Base-by-base conservation (phyloP, 2,329 filamentous ascomycete species). In the Sordariomycetes sp. region DNA sequence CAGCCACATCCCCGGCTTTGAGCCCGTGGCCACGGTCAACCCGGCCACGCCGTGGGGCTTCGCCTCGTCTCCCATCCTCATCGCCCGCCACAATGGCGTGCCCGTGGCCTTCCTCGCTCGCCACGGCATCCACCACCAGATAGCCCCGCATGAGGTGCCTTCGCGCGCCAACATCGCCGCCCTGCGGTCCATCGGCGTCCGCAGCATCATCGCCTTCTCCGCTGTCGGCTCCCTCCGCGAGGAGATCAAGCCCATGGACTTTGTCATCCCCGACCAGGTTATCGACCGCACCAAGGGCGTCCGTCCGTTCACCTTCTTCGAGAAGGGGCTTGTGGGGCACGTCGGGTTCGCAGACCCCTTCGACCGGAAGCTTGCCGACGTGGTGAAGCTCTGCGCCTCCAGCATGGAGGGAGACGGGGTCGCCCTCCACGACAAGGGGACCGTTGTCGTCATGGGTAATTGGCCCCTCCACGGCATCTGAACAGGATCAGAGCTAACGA, bases 231-330 rank as follows among this genome's bases (percentile, higher is more conserved):
- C 88, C 67, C 77, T 99, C 69, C 90, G 88, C 70, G 94, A 97
- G 76, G 83, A 90, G 68, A 93, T 99, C 72, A 90, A 89, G 74
- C 94, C 94, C 51, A 88, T 94, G 75, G 94, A 99, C 77, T 99
- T 99, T 72, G 89, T 97, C 56, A 82, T 99, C 14, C 94, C 93
- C 0, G 91, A 97, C 74, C 94, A 99, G 77, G 83, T 96, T 71
- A 97, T 97, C 70, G 94, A 99, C 76, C 89, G 93, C 62, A 97
- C 93, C 64, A 97, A 97, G 82, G 94, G 93, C 58, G 80, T 96
- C 62, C 82, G 94, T 8, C 91, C 93, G 2, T 97, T 93, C 72
- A 97, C 94, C 28, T 99, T 96, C 77, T 99, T 97, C 70, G 89
- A 93, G 73, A 84, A 83, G 64, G 94, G 94, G 34, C 83, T 96